These are phyloP conservation scores for Pisolithus sp. DNA, from an alignment of 768 basidiomycete species.

Conservation along the genomic window DNA sequence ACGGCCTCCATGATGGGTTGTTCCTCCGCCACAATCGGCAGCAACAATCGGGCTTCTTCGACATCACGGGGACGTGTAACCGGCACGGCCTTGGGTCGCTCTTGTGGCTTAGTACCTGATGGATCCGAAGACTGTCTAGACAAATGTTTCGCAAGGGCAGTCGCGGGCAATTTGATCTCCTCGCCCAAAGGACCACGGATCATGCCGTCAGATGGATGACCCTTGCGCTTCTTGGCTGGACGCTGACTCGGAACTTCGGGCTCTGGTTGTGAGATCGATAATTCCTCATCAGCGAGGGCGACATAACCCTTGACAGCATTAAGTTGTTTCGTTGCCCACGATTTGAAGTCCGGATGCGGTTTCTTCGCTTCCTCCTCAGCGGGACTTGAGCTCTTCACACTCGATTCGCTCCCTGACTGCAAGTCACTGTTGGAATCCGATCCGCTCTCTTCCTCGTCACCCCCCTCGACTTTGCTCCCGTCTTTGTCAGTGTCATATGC, in stretches of 20 bases:
- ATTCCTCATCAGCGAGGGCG: constrained; percentile 5
- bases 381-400: constrained; percentile 12
- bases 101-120: constrained; percentile 7
- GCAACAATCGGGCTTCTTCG: constrained; percentile 64
- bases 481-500: constrained; percentile 45
- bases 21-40: constrained; percentile 92
- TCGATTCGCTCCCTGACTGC: constrained; percentile 14
- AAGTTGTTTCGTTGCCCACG: constrained; percentile 83
- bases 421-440: constrained; percentile 3
- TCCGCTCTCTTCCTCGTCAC: neutral
- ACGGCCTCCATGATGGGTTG: constrained; percentile 92
- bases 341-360: constrained; percentile 65
- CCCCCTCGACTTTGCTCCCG: constrained; percentile 3
- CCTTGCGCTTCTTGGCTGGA: constrained; percentile 44
- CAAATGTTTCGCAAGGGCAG: constrained; percentile 51
- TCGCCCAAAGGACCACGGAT: constrained; percentile 81
- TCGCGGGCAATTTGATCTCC: constrained; percentile 58
- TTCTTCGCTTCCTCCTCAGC: constrained; percentile 21
- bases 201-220: constrained; percentile 26
- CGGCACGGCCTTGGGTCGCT: constrained; percentile 38
- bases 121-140: constrained; percentile 5
- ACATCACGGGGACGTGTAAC: constrained; percentile 66
- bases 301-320: constrained; percentile 40
- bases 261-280: constrained; percentile 11
- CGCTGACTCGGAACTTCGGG: constrained; percentile 6